Evolutionary conservation across 805 yeast genomes (phyloP).

Genomic region (Zygosaccharomyces gambellarensis): DNA sequence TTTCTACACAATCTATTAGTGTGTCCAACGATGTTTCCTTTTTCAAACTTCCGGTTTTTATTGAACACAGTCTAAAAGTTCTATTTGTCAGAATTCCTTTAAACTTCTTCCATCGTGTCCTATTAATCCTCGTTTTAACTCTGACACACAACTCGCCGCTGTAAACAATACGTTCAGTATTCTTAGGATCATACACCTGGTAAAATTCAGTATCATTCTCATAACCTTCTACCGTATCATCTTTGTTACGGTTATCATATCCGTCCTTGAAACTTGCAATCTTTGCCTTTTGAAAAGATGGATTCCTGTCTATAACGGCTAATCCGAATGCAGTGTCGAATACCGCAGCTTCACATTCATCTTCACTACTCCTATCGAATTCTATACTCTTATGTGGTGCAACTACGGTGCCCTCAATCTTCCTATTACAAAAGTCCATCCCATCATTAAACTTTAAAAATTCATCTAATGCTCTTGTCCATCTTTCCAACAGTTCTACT

Average conservation of each 20-base stretch:
- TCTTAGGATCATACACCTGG: constrained; percentile 17
- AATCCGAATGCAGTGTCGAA: constrained; percentile 2
- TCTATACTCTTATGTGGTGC: neutral
- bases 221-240: neutral
- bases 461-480: constrained; percentile 15
- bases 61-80: constrained; percentile 15
- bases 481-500: constrained; percentile 6
- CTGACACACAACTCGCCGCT: constrained; percentile 15
- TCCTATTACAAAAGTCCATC: neutral
- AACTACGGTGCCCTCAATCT: neutral
- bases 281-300: neutral
- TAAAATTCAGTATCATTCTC: constrained; percentile 20
- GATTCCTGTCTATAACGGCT: constrained; percentile 2
- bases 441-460: constrained; percentile 7
- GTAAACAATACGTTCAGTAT: constrained; percentile 14
- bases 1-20: constrained; percentile 22
- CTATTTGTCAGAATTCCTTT: constrained; percentile 16
- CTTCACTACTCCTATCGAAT: constrained; percentile 2
- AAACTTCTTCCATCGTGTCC: constrained; percentile 21
- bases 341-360: constrained; percentile 8
- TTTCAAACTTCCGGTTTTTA: constrained; percentile 15
- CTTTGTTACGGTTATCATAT: neutral
- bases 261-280: neutral
- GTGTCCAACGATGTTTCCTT: constrained; percentile 12
- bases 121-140: constrained; percentile 17